phyloP scores from a whole-genome alignment of 176 grass and related monocot genomes.

The Oryza glumipatula region DNA sequence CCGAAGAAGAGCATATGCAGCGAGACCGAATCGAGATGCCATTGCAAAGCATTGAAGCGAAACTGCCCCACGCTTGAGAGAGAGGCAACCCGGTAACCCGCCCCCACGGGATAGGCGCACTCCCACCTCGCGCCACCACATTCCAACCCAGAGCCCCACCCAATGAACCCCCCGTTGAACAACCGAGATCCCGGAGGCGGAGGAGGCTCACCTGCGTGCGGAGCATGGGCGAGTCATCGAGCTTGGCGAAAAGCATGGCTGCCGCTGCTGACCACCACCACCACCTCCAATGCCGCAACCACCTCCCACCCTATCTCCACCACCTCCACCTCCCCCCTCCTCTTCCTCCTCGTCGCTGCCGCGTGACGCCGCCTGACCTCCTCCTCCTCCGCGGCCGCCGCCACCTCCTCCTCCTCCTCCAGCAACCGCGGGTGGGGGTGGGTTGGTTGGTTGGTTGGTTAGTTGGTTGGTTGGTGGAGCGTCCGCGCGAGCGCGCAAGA shows the following conservation, averaged over 20 bases:
- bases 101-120: no score
- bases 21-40: conserved; percentile 10
- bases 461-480: neutral
- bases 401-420: neutral
- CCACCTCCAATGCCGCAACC: conserved; percentile 7
- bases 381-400: neutral
- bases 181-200: conserved; percentile 41
- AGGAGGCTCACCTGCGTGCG: conserved; percentile 64
- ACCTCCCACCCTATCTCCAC: neutral
- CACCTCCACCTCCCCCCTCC: neutral
- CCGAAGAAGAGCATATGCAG: neutral
- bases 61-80: neutral
- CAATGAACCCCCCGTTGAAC: neutral
- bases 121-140: neutral
- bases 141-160: neutral
- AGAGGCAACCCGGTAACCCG: neutral
- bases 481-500: neutral
- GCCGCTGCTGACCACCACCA: neutral
- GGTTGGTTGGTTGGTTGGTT: neutral
- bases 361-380: conserved; percentile 26
- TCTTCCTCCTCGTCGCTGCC: conserved; percentile 1
- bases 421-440: neutral
- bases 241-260: conserved; percentile 78
- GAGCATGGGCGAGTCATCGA: conserved; percentile 87
- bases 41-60: neutral